These are phyloP conservation scores for Litsea cubeba DNA, from an alignment of 164 flowering plant genomes.

Conservation along the genomic window DNA sequence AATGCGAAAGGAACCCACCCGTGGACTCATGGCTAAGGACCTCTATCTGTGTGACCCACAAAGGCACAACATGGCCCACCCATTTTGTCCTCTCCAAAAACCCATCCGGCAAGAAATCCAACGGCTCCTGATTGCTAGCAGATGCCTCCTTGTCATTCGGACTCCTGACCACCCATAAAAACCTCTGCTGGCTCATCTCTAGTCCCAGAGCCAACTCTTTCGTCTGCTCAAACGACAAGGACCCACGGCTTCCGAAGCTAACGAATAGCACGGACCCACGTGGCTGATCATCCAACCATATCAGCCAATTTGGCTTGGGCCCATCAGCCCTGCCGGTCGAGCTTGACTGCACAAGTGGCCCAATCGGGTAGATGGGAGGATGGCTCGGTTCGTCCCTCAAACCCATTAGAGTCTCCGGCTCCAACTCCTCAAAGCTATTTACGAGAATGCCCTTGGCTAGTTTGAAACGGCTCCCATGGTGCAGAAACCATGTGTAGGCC, in stretches of 20 bases:
- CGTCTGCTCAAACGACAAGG: conserved; percentile 18
- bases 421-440: conserved; percentile 17
- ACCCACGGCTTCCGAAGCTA: conserved; percentile 32
- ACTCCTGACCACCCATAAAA: conserved; percentile 16
- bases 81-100: conserved; percentile 10
- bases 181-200: conserved; percentile 22
- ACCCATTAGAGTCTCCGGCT: conserved; percentile 6
- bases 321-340: not conserved
- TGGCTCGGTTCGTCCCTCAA: not conserved
- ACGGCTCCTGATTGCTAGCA: not conserved
- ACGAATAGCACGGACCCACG: conserved; percentile 28
- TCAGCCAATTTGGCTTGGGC: not conserved
- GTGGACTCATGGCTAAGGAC: conserved; percentile 12
- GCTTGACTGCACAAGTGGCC: conserved; percentile 21
- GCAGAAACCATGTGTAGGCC: not conserved
- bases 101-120: conserved; percentile 12
- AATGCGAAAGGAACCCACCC: conserved; percentile 23
- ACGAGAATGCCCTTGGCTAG: conserved; percentile 31
- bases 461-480: conserved; percentile 1
- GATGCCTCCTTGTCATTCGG: conserved; percentile 8
- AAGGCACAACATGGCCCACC: conserved; percentile 8
- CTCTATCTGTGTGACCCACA: conserved; percentile 22
- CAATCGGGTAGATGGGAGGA: conserved; percentile 31
- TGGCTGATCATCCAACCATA: conserved; percentile 33
- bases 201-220: conserved; percentile 29